Evolutionary conservation across 129 eudicot species (phyloP), one percentile per base, ranked within the genome.

Genomic region (Erigeron canadensis): DNA sequence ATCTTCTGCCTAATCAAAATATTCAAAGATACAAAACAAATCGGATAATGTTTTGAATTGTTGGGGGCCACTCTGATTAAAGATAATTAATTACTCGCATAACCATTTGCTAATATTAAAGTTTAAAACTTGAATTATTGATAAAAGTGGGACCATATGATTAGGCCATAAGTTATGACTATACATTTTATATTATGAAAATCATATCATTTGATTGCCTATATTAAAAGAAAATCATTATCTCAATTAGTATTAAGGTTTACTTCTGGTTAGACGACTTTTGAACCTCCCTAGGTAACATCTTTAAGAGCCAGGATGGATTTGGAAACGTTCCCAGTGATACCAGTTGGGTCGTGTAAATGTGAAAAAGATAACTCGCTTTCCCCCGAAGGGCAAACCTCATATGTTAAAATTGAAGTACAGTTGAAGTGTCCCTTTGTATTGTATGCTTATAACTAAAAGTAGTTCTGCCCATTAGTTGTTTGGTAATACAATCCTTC

Each of bases 391-490:
- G 34, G 34, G 34, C n/a, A 28, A 28, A 28, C 34, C 1, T 28
- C 34, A 28, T 28, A 28, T 28, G 34, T 28, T 28, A 5, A 16
- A 19, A 56, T 16, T 16, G 7, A 7, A 28, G 19, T 28, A 19
- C 61, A 17, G 8, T 8, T 45, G 7, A 8, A 45, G 50, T 45
- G 50, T 45, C 6, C 50, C 50, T 45, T 61, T 23, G 10, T 28
- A 28, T 28, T 28, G 34, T 28, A n/a, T n/a, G n/a, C n/a, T n/a
- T n/a, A n/a, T n/a, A 28, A 28, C 34, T 28, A 28, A 63, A 64
- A 5, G 53, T 23, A 56, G 69, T n/a, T 73, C 47, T 72, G 79
- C 58, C 55, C 82, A 69, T 18, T 42, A 78, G 78, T 64, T 62
- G 47, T 54, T 77, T 53, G 38, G 58, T 44, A 44, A 10, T 45